phyloP scores from a whole-genome alignment of 2,329 filamentous ascomycete genomes.

The Didymella exigua region DNA sequence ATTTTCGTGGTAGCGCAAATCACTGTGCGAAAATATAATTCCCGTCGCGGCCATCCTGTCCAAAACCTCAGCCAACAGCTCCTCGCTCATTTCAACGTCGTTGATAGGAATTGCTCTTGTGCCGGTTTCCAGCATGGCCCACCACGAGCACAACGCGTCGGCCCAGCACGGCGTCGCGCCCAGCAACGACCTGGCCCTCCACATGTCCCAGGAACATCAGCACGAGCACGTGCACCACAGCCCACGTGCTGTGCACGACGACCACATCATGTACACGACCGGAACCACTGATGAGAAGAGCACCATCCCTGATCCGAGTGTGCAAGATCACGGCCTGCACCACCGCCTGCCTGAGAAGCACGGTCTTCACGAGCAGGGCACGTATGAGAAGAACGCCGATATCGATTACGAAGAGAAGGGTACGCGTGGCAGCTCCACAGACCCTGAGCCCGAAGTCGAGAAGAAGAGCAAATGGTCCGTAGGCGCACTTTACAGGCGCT shows the following conservation, averaged over 20 bases:
- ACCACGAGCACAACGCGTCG: conserved; percentile 44
- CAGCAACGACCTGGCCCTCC: conserved; percentile 48
- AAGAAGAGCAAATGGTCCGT: conserved; percentile 29
- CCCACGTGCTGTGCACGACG: conserved; percentile 34
- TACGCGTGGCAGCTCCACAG: conserved; percentile 33
- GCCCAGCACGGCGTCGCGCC: conserved; percentile 39
- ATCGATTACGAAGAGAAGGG: conserved; percentile 52
- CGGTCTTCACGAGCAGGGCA: conserved; percentile 25
- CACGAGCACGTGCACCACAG: conserved; percentile 49
- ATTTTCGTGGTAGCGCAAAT: conserved; percentile 35
- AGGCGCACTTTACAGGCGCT: conserved; percentile 42
- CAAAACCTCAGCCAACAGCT: conserved; percentile 26
- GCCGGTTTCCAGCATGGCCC: conserved; percentile 41
- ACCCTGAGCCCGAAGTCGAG: conserved; percentile 25
- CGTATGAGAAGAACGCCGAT: conserved; percentile 44
- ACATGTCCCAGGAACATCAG: conserved; percentile 46
- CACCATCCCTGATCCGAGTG: conserved; percentile 45
- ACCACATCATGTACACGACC: conserved; percentile 40
- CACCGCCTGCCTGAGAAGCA: conserved; percentile 38
- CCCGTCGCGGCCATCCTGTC: conserved; percentile 24
- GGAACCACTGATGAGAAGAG: conserved; percentile 46
- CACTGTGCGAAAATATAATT: conserved; percentile 43
- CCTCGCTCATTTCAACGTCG: conserved; percentile 32
- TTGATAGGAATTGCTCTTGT: conserved; percentile 38
- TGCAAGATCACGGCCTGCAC: conserved; percentile 49